phyloP scores from a whole-genome alignment of 2,329 filamentous ascomycete genomes.

The Venturia carpophila region DNA sequence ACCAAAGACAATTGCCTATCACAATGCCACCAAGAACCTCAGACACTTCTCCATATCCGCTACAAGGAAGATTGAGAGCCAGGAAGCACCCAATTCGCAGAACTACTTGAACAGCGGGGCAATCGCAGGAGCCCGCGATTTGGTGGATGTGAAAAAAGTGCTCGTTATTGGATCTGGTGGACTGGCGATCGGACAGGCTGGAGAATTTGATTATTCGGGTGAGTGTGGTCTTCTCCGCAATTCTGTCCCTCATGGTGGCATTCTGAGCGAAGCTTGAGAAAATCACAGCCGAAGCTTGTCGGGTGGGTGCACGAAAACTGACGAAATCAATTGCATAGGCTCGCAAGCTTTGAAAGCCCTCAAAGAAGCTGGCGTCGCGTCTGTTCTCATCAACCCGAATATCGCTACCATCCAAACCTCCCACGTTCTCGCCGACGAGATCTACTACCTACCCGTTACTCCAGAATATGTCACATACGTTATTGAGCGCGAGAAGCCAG shows the following conservation, averaged over 20 bases:
- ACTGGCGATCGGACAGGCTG: constrained; percentile 92
- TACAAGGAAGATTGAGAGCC: constrained; percentile 35
- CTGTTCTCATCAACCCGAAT: constrained; percentile 94
- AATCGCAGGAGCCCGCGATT: constrained; percentile 65
- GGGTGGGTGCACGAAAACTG: background rate
- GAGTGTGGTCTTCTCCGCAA: constrained; percentile 32
- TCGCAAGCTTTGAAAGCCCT: constrained; percentile 94
- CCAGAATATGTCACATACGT: constrained; percentile 97
- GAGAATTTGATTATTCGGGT: constrained; percentile 99
- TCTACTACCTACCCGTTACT: constrained; percentile 97
- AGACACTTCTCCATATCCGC: constrained; percentile 23
- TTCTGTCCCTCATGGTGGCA: constrained; percentile 4
- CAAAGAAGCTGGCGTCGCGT: constrained; percentile 86
- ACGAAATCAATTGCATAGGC: constrained; percentile 44
- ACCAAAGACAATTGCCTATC: background rate
- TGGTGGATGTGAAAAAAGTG: constrained; percentile 92
- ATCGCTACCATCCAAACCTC: constrained; percentile 98
- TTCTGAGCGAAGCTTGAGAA: background rate
- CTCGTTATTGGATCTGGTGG: constrained; percentile 93
- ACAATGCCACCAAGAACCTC: constrained; percentile 10
- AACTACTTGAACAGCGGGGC: constrained; percentile 85
- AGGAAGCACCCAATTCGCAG: constrained; percentile 71
- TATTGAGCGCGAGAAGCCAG: constrained; percentile 89
- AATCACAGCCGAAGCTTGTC: background rate
- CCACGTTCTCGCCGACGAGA: constrained; percentile 90